Conservation (phyloP, 2,329 filamentous ascomycete species). For the Alternaria tenuissima region DNA sequence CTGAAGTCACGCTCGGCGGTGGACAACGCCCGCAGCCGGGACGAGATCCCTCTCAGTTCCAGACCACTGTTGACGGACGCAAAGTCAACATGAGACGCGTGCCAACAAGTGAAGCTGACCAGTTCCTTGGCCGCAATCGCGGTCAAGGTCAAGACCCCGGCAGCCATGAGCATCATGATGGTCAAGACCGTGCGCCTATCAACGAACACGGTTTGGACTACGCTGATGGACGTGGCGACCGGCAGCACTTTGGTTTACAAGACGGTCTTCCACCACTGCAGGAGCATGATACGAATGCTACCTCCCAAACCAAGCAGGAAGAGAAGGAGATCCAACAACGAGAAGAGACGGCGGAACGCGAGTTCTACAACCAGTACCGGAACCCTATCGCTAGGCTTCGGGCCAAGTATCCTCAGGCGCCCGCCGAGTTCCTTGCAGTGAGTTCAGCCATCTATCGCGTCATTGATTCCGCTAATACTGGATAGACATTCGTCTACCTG, state of each 20-base stretch:
- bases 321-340: slow-evolving; percentile 49
- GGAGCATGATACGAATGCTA: slow-evolving; percentile 33
- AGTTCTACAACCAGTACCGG: slow-evolving; percentile 59
- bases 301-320: slow-evolving; percentile 46
- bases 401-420: slow-evolving; percentile 61
- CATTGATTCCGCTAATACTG: background rate
- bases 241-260: slow-evolving; percentile 53
- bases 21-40: background rate
- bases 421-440: slow-evolving; percentile 63
- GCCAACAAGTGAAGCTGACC: slow-evolving; percentile 19
- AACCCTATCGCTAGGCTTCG: slow-evolving; percentile 62
- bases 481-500: slow-evolving; percentile 38
- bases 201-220: slow-evolving; percentile 33
- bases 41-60: slow-evolving; percentile 15
- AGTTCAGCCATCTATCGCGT: background rate
- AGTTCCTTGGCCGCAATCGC: slow-evolving; percentile 9
- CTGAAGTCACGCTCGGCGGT: slow-evolving; percentile 14
- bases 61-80: slow-evolving; percentile 22
- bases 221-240: slow-evolving; percentile 16
- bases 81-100: slow-evolving; percentile 25
- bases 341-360: slow-evolving; percentile 56
- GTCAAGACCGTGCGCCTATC: slow-evolving; percentile 29
- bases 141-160: background rate
- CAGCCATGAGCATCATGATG: slow-evolving; percentile 14
- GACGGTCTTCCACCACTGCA: slow-evolving; percentile 54